Conservation (phyloP, 2,329 filamentous ascomycete species). For the Exophiala alcalophila region DNA sequence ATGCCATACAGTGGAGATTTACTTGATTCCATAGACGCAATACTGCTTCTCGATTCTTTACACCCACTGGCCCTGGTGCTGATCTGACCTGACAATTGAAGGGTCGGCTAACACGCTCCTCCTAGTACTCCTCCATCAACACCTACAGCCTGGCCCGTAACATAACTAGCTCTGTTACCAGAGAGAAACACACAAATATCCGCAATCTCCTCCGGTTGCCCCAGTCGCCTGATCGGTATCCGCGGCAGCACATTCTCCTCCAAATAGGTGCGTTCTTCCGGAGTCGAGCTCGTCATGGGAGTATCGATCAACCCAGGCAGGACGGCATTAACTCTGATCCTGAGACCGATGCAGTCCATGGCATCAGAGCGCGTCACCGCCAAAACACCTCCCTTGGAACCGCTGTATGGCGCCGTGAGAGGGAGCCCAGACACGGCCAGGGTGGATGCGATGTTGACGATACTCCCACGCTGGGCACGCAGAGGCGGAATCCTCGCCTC, state of each 20-base stretch:
- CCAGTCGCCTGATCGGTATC: slow-evolving; percentile 19
- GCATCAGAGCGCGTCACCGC: slow-evolving; percentile 85
- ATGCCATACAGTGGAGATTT: too few species aligned
- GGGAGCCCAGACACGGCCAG: slow-evolving; percentile 17
- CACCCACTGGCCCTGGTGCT: too few species aligned
- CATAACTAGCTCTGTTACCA: slow-evolving; percentile 65
- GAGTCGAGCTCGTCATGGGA: slow-evolving; percentile 3
- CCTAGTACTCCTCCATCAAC: slow-evolving; percentile 76
- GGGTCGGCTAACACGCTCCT: too few species aligned
- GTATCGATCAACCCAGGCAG: slow-evolving; percentile 4
- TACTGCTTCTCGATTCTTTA: too few species aligned
- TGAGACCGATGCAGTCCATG: slow-evolving; percentile 46
- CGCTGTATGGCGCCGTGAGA: slow-evolving; percentile 62
- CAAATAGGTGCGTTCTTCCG: background rate
- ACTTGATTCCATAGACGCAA: too few species aligned
- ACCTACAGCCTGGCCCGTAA: slow-evolving; percentile 66
- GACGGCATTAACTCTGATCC: slow-evolving; percentile 4
- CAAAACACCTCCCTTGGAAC: slow-evolving; percentile 86
- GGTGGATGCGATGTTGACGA: slow-evolving; percentile 24
- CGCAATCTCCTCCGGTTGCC: slow-evolving; percentile 47
- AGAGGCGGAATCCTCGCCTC: background rate
- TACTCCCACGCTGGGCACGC: slow-evolving; percentile 1
- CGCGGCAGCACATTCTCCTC: background rate
- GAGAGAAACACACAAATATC: slow-evolving; percentile 67
- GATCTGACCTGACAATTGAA: too few species aligned